Evolutionary conservation across 768 basidiomycete genomes (phyloP).

Genomic region (Dacryopinax primogenitus): DNA sequence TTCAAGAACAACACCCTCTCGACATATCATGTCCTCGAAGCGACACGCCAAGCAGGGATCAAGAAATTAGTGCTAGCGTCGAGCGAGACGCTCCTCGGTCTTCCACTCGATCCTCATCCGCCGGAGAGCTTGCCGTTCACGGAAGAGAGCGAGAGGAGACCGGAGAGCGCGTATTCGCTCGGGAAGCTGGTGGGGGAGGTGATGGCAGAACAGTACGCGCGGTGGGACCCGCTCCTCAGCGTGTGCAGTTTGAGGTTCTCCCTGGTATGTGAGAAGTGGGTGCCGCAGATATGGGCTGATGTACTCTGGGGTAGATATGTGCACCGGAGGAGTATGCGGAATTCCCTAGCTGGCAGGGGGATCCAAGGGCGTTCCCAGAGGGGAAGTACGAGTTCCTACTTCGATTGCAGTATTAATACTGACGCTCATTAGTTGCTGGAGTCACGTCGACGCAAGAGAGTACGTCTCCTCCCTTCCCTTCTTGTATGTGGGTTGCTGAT

Average conservation of each 20-base stretch:
- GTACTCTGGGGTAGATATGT: slow-evolving; percentile 8
- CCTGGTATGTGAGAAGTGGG: not conserved
- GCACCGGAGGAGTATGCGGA: slow-evolving; percentile 14
- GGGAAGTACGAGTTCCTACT: slow-evolving; percentile 15
- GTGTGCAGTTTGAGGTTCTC: slow-evolving; percentile 16
- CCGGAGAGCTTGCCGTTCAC: slow-evolving; percentile 17
- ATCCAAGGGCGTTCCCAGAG: slow-evolving; percentile 13
- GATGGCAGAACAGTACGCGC: slow-evolving; percentile 19
- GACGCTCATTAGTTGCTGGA: not conserved
- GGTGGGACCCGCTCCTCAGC: slow-evolving; percentile 19
- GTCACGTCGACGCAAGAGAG: slow-evolving; percentile 18
- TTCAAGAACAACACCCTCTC: slow-evolving; percentile 10
- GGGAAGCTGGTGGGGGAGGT: slow-evolving; percentile 17
- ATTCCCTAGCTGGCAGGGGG: slow-evolving; percentile 16
- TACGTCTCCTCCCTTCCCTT: not conserved
- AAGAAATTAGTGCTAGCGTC: slow-evolving; percentile 17
- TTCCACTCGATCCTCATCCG: slow-evolving; percentile 17
- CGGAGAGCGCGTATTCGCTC: slow-evolving; percentile 18
- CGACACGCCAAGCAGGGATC: slow-evolving; percentile 17
- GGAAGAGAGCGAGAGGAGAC: slow-evolving; percentile 15
- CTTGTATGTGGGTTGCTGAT: not conserved
- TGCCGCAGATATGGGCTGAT: not conserved
- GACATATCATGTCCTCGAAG: slow-evolving; percentile 20
- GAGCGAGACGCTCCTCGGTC: slow-evolving; percentile 17
- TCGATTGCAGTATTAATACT: not conserved